phyloP scores from a whole-genome alignment of 139 green algal species.

The Axilococcus clingmanii region DNA sequence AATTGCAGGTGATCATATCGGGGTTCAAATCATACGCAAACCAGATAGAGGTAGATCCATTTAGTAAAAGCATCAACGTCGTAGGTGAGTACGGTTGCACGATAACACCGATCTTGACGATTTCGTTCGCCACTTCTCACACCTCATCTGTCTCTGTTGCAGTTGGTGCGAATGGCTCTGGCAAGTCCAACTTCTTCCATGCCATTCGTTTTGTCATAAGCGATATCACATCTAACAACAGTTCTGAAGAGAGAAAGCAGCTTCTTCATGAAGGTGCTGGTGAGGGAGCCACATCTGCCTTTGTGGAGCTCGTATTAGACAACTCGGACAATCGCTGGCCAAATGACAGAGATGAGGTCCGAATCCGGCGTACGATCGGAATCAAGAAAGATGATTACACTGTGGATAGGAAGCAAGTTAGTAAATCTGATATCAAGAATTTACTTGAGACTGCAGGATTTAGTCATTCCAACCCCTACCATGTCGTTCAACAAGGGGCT shows the following conservation, averaged over 20 bases:
- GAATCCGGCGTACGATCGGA: constrained; percentile 79
- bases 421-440: constrained; percentile 88
- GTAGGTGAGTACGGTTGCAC: constrained; percentile 56
- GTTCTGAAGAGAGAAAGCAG: constrained; percentile 74
- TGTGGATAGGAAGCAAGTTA: constrained; percentile 89
- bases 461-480: constrained; percentile 94
- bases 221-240: constrained; percentile 60
- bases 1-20: constrained; percentile 81
- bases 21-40: constrained; percentile 99
- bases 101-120: neutral
- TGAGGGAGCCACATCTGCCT: constrained; percentile 71
- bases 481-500: constrained; percentile 98
- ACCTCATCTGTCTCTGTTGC: constrained; percentile 7
- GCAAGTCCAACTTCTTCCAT: constrained; percentile 99
- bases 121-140: neutral
- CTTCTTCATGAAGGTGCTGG: constrained; percentile 91
- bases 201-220: constrained; percentile 97
- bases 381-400: constrained; percentile 95
- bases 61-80: constrained; percentile 80
- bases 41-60: constrained; percentile 73
- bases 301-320: constrained; percentile 97
- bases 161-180: constrained; percentile 97
- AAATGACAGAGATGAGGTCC: constrained; percentile 65
- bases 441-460: constrained; percentile 96
- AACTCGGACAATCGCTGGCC: constrained; percentile 90